Conservation (phyloP, 2,329 filamentous ascomycete species). For the Pseudocercospora musae region DNA sequence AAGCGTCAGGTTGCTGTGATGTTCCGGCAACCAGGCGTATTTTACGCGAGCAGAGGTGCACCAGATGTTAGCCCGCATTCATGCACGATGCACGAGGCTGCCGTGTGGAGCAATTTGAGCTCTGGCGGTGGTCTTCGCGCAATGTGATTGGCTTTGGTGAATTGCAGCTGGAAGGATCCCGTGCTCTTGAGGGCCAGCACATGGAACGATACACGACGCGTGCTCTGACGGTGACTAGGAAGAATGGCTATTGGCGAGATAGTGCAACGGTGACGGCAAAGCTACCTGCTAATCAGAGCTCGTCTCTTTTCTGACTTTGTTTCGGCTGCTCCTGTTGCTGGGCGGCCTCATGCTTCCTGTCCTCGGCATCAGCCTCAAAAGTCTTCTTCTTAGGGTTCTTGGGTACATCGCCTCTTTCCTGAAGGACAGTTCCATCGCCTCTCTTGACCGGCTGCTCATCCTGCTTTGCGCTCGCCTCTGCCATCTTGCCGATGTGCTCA, state of each 20-base stretch:
- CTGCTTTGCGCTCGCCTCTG: conserved; percentile 35
- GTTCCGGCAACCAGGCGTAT: too few relatives aligned
- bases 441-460: conserved; percentile 22
- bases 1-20: too few relatives aligned
- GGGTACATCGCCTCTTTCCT: conserved; percentile 36
- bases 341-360: conserved; percentile 25
- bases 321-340: conserved; percentile 12
- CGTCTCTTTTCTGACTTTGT: conserved; percentile 31
- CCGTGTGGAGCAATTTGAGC: too few relatives aligned
- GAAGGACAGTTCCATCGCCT: conserved; percentile 47
- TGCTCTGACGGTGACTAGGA: not conserved
- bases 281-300: conserved; percentile 24
- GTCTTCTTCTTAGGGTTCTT: conserved; percentile 61
- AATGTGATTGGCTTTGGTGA: too few relatives aligned
- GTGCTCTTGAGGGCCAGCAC: too few relatives aligned
- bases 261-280: not conserved
- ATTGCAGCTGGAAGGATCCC: too few relatives aligned
- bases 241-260: too few relatives aligned
- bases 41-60: too few relatives aligned
- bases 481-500: conserved; percentile 46
- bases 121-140: too few relatives aligned
- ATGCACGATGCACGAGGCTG: too few relatives aligned
- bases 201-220: too few relatives aligned
- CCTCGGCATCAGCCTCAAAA: conserved; percentile 53
- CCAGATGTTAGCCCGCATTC: too few relatives aligned